phyloP scores from a whole-genome alignment of 306 rosid genomes.

The Dicorynia guianensis region DNA sequence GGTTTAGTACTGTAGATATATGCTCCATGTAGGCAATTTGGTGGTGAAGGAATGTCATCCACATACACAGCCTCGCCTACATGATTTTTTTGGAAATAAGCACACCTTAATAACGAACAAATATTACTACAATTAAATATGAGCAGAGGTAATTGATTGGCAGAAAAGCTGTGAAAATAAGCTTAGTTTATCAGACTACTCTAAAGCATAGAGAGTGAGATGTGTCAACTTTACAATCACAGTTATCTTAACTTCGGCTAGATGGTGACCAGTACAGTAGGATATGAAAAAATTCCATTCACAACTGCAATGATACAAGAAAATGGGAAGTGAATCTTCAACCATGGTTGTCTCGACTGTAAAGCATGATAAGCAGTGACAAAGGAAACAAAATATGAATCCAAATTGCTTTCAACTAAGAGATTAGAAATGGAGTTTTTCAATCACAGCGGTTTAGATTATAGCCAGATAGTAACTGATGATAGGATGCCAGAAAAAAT shows the following conservation, averaged over 20 bases:
- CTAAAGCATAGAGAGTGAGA: background rate
- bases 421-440: background rate
- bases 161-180: conserved; percentile 22
- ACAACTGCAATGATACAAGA: background rate
- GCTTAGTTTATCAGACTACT: background rate
- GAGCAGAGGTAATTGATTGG: conserved; percentile 6
- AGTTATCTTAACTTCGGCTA: background rate
- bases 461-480: background rate
- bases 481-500: conserved; percentile 11
- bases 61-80: conserved; percentile 93
- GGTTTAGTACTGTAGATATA: conserved; percentile 77
- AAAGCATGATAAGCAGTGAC: conserved; percentile 10
- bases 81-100: conserved; percentile 41
- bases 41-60: conserved; percentile 92
- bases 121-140: conserved; percentile 20
- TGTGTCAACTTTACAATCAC: conserved; percentile 2
- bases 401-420: conserved; percentile 8
- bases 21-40: conserved; percentile 81
- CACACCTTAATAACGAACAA: conserved; percentile 13
- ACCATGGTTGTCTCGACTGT: conserved; percentile 5
- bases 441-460: conserved; percentile 6
- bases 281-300: background rate
- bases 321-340: background rate
- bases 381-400: background rate
- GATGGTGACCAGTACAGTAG: background rate